Evolutionary conservation across 768 basidiomycete genomes (phyloP).

Genomic region (Lyophyllum semitale): DNA sequence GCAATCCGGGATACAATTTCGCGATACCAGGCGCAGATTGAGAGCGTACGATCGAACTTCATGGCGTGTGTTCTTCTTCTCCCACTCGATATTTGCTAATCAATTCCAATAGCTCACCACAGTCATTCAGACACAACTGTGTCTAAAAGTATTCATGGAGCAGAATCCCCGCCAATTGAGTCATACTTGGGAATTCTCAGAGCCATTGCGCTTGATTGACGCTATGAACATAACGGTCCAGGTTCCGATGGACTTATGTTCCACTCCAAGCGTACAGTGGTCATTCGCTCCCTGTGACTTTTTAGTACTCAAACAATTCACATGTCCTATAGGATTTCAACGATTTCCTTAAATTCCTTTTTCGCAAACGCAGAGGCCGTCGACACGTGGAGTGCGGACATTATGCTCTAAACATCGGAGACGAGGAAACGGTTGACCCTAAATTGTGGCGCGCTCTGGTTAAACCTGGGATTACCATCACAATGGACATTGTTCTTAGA

Average conservation of each 20-base stretch:
- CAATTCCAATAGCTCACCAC: conserved; percentile 9
- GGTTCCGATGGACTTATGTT: conserved; percentile 11
- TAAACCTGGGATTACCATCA: conserved; percentile 5
- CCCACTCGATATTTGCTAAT: not conserved
- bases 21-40: conserved; percentile 4
- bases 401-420: not conserved
- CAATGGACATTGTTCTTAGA: conserved; percentile 7
- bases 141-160: not conserved
- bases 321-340: conserved; percentile 14
- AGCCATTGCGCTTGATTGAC: conserved; percentile 8
- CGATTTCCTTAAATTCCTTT: conserved; percentile 9
- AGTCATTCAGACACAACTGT: conserved; percentile 3
- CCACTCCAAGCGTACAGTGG: conserved; percentile 2
- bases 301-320: not conserved
- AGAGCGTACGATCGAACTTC: conserved; percentile 4
- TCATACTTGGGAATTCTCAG: conserved; percentile 5
- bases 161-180: conserved; percentile 3
- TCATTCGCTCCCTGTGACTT: not conserved
- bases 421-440: not conserved
- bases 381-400: conserved; percentile 4
- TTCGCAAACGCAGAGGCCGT: conserved; percentile 8
- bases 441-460: conserved; percentile 1
- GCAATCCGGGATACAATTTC: not conserved
- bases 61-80: not conserved
- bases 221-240: conserved; percentile 9